phyloP scores from a whole-genome alignment of 192 early-diverging fungal genomes.

The Backusella mclennaniae region DNA sequence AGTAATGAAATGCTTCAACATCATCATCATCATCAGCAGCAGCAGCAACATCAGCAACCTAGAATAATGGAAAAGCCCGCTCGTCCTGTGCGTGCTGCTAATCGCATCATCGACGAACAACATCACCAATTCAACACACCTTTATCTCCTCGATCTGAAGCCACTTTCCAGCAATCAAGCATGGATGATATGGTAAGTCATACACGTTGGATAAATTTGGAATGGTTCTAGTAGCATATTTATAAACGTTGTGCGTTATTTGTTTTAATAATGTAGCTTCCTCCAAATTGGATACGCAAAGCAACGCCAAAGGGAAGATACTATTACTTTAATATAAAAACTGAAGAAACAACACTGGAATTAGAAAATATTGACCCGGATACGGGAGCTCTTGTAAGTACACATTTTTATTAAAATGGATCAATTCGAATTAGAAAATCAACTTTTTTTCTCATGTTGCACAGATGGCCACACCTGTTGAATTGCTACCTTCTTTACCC shows the following conservation, averaged over 20 bases:
- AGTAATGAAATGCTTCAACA: background rate
- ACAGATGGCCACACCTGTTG: slow-evolving; percentile 6
- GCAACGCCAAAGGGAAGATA: slow-evolving; percentile 42
- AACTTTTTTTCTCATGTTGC: background rate
- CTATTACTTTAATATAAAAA: slow-evolving; percentile 61
- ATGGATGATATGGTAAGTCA: background rate
- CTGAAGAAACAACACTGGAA: slow-evolving; percentile 56
- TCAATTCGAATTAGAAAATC: too few species aligned
- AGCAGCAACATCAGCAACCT: background rate
- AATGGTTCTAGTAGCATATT: background rate
- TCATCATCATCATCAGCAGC: background rate
- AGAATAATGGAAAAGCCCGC: background rate
- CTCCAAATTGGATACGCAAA: slow-evolving; percentile 61
- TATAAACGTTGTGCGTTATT: background rate
- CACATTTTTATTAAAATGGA: too few species aligned
- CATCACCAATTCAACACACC: background rate
- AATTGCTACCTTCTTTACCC: background rate
- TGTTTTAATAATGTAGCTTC: slow-evolving; percentile 15
- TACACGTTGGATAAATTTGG: background rate
- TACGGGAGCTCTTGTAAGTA: slow-evolving; percentile 49
- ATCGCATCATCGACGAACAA: background rate
- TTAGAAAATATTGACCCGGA: slow-evolving; percentile 52
- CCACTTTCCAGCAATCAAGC: background rate
- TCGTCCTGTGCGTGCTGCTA: background rate
- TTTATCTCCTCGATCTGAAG: background rate